Conservation (phyloP, 352 stramenopile species). For the Halophytophthora batemanensis region DNA sequence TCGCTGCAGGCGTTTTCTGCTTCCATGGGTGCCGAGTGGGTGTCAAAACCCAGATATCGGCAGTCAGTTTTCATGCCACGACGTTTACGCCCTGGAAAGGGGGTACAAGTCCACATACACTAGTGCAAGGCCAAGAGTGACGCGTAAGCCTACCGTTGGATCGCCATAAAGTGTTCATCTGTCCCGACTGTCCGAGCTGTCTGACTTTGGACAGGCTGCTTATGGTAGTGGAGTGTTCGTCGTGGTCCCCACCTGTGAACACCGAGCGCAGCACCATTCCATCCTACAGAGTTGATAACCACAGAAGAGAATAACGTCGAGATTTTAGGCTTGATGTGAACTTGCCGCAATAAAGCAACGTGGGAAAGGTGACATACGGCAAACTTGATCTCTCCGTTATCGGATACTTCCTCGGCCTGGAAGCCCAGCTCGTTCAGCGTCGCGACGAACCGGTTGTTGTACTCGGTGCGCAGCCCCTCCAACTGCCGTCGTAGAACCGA, state of each 20-base stretch:
- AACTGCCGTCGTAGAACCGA: slow-evolving; percentile 55
- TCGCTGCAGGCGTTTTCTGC: slow-evolving; percentile 56
- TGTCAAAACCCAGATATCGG: not conserved
- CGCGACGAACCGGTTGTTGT: slow-evolving; percentile 72
- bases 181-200: slow-evolving; percentile 3
- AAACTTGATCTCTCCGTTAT: slow-evolving; percentile 81
- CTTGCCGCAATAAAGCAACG: not conserved
- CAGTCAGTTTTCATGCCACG: not conserved
- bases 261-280: slow-evolving; percentile 63
- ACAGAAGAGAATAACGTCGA: slow-evolving; percentile 1
- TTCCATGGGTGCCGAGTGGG: not conserved
- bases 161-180: slow-evolving; percentile 18
- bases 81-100: too few relatives aligned
- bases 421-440: slow-evolving; percentile 78
- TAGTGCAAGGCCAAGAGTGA: slow-evolving; percentile 1
- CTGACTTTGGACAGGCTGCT: slow-evolving; percentile 9
- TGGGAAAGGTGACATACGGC: slow-evolving; percentile 29
- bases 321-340: too few relatives aligned
- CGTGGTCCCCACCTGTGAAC: slow-evolving; percentile 36
- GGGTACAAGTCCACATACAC: too few relatives aligned
- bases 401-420: slow-evolving; percentile 72
- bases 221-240: not conserved
- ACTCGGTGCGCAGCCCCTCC: slow-evolving; percentile 63
- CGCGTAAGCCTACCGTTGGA: slow-evolving; percentile 19
- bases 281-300: slow-evolving; percentile 32